Conservation (phyloP, 495 filamentous ascomycete species). For the Chaetomium fimeti region DNA sequence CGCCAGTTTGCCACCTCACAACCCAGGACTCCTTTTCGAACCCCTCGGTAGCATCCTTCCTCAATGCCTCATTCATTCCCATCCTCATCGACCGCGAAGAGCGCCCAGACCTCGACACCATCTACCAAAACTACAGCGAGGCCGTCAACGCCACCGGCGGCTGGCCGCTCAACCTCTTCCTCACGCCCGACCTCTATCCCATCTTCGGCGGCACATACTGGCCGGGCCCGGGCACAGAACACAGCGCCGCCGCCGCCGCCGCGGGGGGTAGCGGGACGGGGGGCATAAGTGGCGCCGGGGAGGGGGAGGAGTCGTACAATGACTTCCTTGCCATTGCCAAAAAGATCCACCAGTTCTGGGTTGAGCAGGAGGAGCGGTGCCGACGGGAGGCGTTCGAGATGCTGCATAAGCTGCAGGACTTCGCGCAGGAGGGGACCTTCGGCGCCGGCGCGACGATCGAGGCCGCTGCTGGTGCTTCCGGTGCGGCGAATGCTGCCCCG, state of each 20-base stretch:
- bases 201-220: slow-evolving; percentile 97
- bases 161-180: slow-evolving; percentile 95
- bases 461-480: slow-evolving; percentile 30
- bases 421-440: slow-evolving; percentile 82
- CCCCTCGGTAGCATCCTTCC: slow-evolving; percentile 69
- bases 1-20: slow-evolving; percentile 84
- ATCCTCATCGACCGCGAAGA: slow-evolving; percentile 94
- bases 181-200: slow-evolving; percentile 88
- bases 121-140: slow-evolving; percentile 98
- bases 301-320: slow-evolving; percentile 53
- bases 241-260: slow-evolving; percentile 36
- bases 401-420: slow-evolving; percentile 73
- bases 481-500: neutral
- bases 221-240: slow-evolving; percentile 71
- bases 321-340: slow-evolving; percentile 78
- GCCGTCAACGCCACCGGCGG: slow-evolving; percentile 89
- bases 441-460: slow-evolving; percentile 30
- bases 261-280: slow-evolving; percentile 13
- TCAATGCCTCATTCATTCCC: slow-evolving; percentile 87
- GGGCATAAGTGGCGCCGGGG: neutral
- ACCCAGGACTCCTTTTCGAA: slow-evolving; percentile 91
- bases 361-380: slow-evolving; percentile 76
- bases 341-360: slow-evolving; percentile 80
- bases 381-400: slow-evolving; percentile 79
- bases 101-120: slow-evolving; percentile 89